Evolutionary conservation across 176 grass and related monocot genomes (phyloP).

Genomic region (Tuctoria greenei): DNA sequence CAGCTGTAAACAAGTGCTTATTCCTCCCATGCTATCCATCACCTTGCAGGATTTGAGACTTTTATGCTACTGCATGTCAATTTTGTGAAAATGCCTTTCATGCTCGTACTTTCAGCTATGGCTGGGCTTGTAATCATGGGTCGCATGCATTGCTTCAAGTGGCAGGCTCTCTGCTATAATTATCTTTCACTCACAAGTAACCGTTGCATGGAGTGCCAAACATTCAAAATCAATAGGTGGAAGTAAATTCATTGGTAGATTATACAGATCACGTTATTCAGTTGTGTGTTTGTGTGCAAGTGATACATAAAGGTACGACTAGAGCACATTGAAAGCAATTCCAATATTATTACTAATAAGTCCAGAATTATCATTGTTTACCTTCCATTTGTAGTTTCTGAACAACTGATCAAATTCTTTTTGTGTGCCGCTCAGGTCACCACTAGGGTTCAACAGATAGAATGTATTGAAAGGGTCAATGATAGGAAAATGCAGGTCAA

Average conservation of each 20-base stretch:
- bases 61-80: not conserved
- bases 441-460: constrained; percentile 81
- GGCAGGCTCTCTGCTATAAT: not conserved
- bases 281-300: too few species aligned
- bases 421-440: constrained; percentile 61
- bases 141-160: not conserved
- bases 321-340: constrained; percentile 1
- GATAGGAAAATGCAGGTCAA: constrained; percentile 49
- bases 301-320: not conserved
- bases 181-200: not conserved
- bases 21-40: not conserved
- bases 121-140: not conserved
- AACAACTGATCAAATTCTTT: constrained; percentile 59
- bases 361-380: constrained; percentile 31
- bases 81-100: not conserved
- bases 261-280: not conserved
- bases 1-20: not conserved
- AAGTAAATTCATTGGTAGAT: not conserved
- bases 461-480: constrained; percentile 67
- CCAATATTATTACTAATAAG: constrained; percentile 25
- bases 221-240: too few species aligned
- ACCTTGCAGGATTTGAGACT: not conserved
- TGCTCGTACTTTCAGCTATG: not conserved
- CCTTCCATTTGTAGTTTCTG: constrained; percentile 73
- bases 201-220: too few species aligned